Percentiles rank a stretch among this genome's conserved stretches.
phyloP scores from a whole-genome alignment of 169 alveolate species.

The Eimeria necatrix region DNA sequence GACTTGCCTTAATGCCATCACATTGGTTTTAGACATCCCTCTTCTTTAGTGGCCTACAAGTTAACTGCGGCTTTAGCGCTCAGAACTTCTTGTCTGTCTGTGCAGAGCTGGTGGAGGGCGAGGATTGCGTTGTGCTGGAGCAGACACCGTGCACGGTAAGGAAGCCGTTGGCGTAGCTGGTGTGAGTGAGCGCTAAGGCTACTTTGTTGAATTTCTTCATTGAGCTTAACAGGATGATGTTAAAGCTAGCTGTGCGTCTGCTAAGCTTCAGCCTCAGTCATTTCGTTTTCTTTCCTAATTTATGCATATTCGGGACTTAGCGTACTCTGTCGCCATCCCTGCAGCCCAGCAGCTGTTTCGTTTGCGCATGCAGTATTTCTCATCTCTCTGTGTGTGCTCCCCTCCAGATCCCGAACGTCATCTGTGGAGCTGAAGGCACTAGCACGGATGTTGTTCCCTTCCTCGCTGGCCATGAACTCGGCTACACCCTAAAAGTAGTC shows the following conservation, averaged over 20 bases:
- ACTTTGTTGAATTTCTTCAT: no score
- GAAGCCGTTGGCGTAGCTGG: neutral
- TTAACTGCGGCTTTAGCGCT: neutral
- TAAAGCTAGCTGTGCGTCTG: no score
- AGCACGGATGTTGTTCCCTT: constrained; percentile 72
- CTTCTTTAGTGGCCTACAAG: neutral
- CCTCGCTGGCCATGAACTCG: constrained; percentile 45
- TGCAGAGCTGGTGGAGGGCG: constrained; percentile 69
- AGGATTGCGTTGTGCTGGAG: constrained; percentile 71
- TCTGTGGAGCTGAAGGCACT: neutral
- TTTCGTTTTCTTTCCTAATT: no score
- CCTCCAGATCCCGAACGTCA: constrained; percentile 61
- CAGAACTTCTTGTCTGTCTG: neutral
- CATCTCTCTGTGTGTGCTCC: neutral
- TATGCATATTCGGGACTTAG: no score
- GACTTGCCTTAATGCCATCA: neutral
- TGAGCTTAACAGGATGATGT: no score
- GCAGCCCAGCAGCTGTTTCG: no score
- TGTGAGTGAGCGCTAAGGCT: no score
- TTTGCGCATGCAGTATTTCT: no score
- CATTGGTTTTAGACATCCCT: neutral
- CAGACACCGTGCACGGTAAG: constrained; percentile 65
- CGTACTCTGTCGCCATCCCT: no score
- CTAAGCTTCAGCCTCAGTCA: no score
- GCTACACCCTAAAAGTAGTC: constrained; percentile 1